Evolutionary conservation across 1,284 basidiomycete genomes (phyloP), one percentile per base, ranked within the genome.

Genomic region (Ganoderma sinense): DNA sequence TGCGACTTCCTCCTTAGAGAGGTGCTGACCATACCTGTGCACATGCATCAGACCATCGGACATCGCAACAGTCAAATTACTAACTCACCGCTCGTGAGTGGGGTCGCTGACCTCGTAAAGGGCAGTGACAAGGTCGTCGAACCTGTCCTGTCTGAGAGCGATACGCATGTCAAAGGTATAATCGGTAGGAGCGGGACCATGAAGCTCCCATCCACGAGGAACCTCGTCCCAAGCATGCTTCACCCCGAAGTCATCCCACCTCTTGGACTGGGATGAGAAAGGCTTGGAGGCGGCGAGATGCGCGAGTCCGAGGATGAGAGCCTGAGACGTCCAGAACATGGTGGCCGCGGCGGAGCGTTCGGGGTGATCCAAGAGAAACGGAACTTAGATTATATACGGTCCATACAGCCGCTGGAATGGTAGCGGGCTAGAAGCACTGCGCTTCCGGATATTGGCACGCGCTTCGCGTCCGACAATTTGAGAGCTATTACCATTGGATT

Each of bases 71-170:
- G 66, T 6, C 53, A 58, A 20, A 33, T 5, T 4, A 4, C 31
- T 29, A 18, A 76, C 79, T 40, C 75, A 87, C 87, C 83, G 84
- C 41, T 80, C 70, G 73, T 89, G 87, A 5, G 72, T 74, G 5
- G 91, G 91, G 71, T 92, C 87, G 75, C 90, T 91, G 64, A 88
- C 87, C 76, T 89, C 84, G 79, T 87, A 87, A 43, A 92, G 79
- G 41, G 83, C 79, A 0, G 81, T 77, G 53, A 89, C 83, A 58
- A 91, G 82, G 6, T 86, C 82, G 39, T 87, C 85, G 64, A 89
- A 83, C 45, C 79, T 83, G 66, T 83, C 77, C 71, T 89, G 86
- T 78, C 86, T 89, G 69, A 90, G 79, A 26, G 85, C 87, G 71
- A 91, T 84, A 67, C 84, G 84, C 77, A 91, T 80, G 51, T 87